Evolutionary conservation across 495 filamentous ascomycete genomes (phyloP), one percentile per base, ranked within the genome.

Genomic region (Thozetella sp.): DNA sequence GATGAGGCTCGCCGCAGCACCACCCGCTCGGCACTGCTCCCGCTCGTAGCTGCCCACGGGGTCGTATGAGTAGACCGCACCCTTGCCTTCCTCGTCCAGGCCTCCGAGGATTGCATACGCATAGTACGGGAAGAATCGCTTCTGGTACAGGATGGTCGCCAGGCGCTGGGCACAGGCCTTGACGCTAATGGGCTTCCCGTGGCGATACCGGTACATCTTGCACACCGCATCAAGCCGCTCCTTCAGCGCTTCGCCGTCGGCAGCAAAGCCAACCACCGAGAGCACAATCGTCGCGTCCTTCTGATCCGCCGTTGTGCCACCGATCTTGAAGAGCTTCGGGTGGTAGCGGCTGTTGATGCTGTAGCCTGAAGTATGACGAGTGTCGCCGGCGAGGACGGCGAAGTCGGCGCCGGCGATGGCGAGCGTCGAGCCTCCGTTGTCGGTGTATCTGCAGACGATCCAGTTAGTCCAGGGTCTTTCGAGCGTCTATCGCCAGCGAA

Each of bases 91-190:
- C 76, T 97, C 95, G 72, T 98, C 96, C 55, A 99, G 73, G 22
- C 95, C 96, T 17, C 91, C 94, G 23, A 99, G 81, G 67, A 99
- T 97, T 25, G 93, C 94, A 67, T 90, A 83, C 30, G 94, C 91
- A 72, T 98, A 99, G 81, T 96, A 98, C 17, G 95, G 95, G 83
- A 99, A 99, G 81, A 99, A 99, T 24, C 95, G 91, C 79, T 97
- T 97, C 71, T 88, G 80, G 80, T 99, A 99, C 30, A 99, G 86
- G 60, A 98, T 94, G 2, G 95, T 97, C 22, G 90, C 92, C 55
- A 99, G 80, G 34, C 92, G 85, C 75, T 98, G 93, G 25, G 95
- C 95, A 73, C 93, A 97, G 15, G 95, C 95, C 67, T 89, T 87
- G 65, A 97, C 92, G 58, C 85, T 88, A 89, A 99, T 98, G 46